A percentile compares a stretch with the other conserved stretches of the same genome.
Evolutionary conservation across 768 basidiomycete species (phyloP).

Genomic region (Candolleomyces aberdarensis): DNA sequence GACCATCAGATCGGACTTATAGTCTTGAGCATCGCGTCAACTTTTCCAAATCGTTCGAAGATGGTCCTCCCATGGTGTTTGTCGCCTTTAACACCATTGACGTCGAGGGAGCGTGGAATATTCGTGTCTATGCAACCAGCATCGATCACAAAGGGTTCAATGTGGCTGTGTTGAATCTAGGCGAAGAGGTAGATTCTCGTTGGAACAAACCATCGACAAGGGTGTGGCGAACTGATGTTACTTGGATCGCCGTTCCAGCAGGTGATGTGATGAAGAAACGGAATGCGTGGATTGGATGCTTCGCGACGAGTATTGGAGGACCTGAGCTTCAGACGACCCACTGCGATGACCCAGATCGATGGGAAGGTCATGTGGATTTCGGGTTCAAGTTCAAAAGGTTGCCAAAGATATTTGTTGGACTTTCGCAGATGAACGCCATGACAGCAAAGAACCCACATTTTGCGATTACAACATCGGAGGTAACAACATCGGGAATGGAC

Average conservation of each 20-base stretch:
- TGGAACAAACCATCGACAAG: too few species aligned
- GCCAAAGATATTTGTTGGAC: background rate
- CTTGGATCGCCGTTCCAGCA: background rate
- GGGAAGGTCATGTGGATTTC: background rate
- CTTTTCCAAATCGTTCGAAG: too few species aligned
- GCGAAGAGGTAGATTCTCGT: too few species aligned
- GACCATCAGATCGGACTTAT: too few species aligned
- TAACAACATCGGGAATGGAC: background rate
- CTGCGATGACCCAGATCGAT: background rate
- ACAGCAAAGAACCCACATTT: background rate
- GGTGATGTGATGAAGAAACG: background rate
- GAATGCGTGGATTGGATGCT: slow-evolving; percentile 2
- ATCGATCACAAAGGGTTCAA: too few species aligned
- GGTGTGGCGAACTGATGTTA: background rate
- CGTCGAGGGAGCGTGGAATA: too few species aligned
- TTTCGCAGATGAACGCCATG: background rate
- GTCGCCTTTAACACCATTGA: too few species aligned
- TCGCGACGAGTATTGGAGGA: background rate
- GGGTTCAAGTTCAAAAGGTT: background rate
- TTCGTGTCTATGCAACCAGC: too few species aligned
- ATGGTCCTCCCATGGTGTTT: too few species aligned
- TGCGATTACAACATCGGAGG: background rate
- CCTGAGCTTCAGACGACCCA: background rate
- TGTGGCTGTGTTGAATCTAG: too few species aligned
- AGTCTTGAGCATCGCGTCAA: too few species aligned